Percentiles rank a stretch among this genome's conserved stretches.
phyloP scores from a whole-genome alignment of 768 basidiomycete species.

The Leccinum longicurvipes region DNA sequence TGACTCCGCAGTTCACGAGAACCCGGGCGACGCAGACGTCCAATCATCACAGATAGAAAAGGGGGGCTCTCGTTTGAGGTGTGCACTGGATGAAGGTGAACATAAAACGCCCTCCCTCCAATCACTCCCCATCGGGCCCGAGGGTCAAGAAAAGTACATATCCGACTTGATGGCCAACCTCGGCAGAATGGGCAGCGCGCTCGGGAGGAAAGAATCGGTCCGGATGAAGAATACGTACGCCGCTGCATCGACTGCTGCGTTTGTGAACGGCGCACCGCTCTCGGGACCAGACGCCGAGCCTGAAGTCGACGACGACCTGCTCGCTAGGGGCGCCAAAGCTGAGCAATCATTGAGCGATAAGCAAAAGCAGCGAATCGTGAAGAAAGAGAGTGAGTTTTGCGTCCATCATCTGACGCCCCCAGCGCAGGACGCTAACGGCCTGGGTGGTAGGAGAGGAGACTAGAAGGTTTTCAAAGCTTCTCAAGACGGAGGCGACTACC shows the following conservation, averaged over 20 bases:
- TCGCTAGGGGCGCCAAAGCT: conserved; percentile 43
- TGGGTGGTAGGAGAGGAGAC: conserved; percentile 49
- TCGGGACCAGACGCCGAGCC: conserved; percentile 46
- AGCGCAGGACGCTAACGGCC: not conserved
- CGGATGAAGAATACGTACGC: conserved; percentile 19
- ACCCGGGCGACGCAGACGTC: not conserved
- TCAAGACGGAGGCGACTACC: conserved; percentile 64
- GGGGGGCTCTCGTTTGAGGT: not conserved
- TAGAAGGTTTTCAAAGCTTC: conserved; percentile 62
- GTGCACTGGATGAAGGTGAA: not conserved
- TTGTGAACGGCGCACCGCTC: conserved; percentile 54
- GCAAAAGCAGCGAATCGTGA: conserved; percentile 50
- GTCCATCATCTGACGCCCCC: not conserved
- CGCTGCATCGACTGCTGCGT: conserved; percentile 29
- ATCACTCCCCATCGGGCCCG: conserved; percentile 23
- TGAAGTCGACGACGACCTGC: conserved; percentile 38
- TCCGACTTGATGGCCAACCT: not conserved
- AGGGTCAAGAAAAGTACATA: conserved; percentile 1
- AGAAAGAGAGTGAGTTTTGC: conserved; percentile 45
- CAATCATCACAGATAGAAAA: not conserved
- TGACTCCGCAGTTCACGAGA: not conserved
- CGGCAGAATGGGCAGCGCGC: not conserved
- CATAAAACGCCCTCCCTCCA: conserved; percentile 15
- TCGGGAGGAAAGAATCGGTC: conserved; percentile 22
- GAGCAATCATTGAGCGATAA: conserved; percentile 47